Evolutionary conservation across 2,329 filamentous ascomycete species (phyloP), one percentile per base, ranked within the genome.

Genomic region (Orbilia javanica): DNA sequence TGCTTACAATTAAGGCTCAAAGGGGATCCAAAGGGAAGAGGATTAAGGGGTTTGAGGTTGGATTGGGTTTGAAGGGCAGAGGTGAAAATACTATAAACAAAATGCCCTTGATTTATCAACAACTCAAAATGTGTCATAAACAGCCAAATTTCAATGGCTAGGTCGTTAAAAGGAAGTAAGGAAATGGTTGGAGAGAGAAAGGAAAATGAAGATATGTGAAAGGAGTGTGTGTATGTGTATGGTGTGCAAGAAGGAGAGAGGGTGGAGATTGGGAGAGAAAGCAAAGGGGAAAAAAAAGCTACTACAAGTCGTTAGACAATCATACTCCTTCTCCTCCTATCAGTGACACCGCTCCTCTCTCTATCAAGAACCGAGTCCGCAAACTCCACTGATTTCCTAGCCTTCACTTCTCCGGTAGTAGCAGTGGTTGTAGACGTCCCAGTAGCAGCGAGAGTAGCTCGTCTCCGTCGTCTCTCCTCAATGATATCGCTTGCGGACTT

Each of bases 401-500:
- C 20, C 42, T 77, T 77, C 11, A 18, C 29, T n/a, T 70, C 67
- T 22, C 27, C 39, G 8, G 60, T 50, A 15, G 50, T 15, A 4
- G 39, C 60, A 1, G 53, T 20, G 13, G 52, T 20, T 2, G 42
- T 18, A n/a, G 68, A 42, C 18, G 42, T n/a, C 10, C 62, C 57
- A 15, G 72, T 36, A 1, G 67, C 74, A 20, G 62, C 67, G 10
- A 78, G 74, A 2, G 74, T 53, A n/a, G 74, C 74, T 13, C 74
- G 60, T 25, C 74, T 46, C 11, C 63, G 50, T 11, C 74, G 62
- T 44, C 74, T 53, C n/a, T 78, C 74, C 53, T 78, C 74, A 6
- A 78, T 64, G 10, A 78, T 48, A 39, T 78, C 74, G 53, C 52
- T 72, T 1, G 74, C 74, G 11, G 74, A 78, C 42, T 72, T 78